Base-by-base conservation (phyloP, 1,284 basidiomycete species). In the Boletellus deceptivus region DNA sequence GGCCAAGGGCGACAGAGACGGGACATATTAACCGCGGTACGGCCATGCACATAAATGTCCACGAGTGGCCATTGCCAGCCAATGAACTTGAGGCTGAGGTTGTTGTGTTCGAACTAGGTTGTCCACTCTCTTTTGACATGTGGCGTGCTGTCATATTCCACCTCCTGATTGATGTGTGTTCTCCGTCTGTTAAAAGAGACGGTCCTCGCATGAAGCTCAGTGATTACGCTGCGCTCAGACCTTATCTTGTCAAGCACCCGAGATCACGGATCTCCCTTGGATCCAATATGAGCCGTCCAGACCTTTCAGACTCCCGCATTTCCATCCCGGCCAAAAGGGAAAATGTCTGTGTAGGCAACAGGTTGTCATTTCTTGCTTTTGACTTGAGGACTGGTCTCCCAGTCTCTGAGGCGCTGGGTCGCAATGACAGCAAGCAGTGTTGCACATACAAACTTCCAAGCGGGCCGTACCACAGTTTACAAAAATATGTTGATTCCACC, bases 131-230 rank as follows among this genome's bases (percentile, higher is more conserved):
- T 0, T 76, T 79, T 52, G 53, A 62, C 4, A 61, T 69, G 33
- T 82, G 80, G 80, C 66, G 80, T 14, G 59, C 59, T 3, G 61
- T 58, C 4, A 79, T 77, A 0, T 73, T 71, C 43, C 45, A 54
- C 8, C 56, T 82, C 40, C 60, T 75, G 11, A 54, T 62, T 13
- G 68, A 72, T 33, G 48, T 74, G 2, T 69, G 66, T 42, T 57
- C 63, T 4, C 45, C 51, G 2, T 7, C 46, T 16, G 5, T 6
- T 0, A 7, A 41, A 13, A 24, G 6, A 6, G 4, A 33, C 3
- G 0, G 17, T 10, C 52, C 62, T 1, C 49, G 52, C 17, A 54
- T 56, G 14, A 10, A 16, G 20, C 63, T 65, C 34, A 5, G 9
- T 7, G 24, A 25, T 10, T 36, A n/a, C 10, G n/a, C 0, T 6